phyloP scores from a whole-genome alignment of 805 yeast species.

The Zygoascus ofunaensis region DNA sequence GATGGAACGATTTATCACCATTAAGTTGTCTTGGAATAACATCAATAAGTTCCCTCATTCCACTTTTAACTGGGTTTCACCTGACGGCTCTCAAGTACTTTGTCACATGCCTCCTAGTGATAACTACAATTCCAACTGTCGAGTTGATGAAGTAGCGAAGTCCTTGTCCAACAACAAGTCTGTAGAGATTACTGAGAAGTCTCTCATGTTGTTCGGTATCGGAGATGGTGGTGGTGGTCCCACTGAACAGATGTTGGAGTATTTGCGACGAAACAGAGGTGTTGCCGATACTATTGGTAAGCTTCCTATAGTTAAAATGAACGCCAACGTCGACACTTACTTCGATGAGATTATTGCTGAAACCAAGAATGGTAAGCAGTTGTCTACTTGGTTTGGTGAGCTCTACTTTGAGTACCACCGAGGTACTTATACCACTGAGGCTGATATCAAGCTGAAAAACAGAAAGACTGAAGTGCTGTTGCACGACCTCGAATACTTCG shows the following conservation, averaged over 20 bases:
- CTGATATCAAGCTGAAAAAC: conserved; percentile 68
- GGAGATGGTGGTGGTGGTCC: conserved; percentile 95
- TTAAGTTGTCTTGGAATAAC: conserved; percentile 79
- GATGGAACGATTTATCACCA: conserved; percentile 64
- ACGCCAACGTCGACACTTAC: conserved; percentile 67
- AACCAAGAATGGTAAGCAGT: conserved; percentile 51
- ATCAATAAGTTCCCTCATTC: conserved; percentile 70
- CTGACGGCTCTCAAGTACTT: conserved; percentile 72
- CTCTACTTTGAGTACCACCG: conserved; percentile 88
- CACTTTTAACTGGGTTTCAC: conserved; percentile 76
- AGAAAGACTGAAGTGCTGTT: conserved; percentile 62
- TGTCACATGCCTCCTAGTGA: conserved; percentile 88
- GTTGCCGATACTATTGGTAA: conserved; percentile 62
- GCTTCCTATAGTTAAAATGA: conserved; percentile 71
- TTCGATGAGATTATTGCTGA: conserved; percentile 52
- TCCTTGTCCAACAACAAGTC: conserved; percentile 63
- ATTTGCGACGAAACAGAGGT: conserved; percentile 69
- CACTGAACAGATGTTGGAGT: conserved; percentile 68
- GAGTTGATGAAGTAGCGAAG: conserved; percentile 72
- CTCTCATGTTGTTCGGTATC: conserved; percentile 62
- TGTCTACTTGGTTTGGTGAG: conserved; percentile 88
- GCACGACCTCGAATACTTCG: conserved; percentile 75
- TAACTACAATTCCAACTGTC: conserved; percentile 76
- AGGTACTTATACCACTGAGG: conserved; percentile 92
- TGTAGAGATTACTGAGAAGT: conserved; percentile 57